Evolutionary conservation across 306 rosid species (phyloP).

Genomic region (Hippophae rhamnoides): DNA sequence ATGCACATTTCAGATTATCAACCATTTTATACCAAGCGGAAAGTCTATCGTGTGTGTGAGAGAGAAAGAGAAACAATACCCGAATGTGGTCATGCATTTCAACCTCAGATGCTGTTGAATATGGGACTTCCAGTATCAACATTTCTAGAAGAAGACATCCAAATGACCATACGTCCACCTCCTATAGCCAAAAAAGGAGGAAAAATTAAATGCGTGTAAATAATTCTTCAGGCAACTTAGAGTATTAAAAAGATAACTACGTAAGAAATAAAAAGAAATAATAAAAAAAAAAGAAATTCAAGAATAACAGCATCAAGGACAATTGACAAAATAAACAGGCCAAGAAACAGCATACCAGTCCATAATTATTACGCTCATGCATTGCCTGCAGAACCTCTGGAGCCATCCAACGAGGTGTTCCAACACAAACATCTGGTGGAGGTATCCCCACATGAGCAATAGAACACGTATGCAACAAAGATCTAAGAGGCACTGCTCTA

Average conservation of each 20-base stretch:
- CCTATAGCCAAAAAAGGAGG: slow-evolving; percentile 42
- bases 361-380: slow-evolving; percentile 50
- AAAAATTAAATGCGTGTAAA: slow-evolving; percentile 5
- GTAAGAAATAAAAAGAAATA: too few species aligned
- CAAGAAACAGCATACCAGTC: slow-evolving; percentile 49
- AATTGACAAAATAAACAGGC: not conserved
- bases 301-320: too few species aligned
- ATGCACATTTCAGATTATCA: too few species aligned
- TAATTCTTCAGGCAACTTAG: not conserved
- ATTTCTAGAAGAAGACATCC: slow-evolving; percentile 87
- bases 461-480: slow-evolving; percentile 70
- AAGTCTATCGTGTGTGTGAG: not conserved
- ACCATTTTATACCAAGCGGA: not conserved
- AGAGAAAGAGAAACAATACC: slow-evolving; percentile 28
- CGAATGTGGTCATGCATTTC: slow-evolving; percentile 50
- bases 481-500: slow-evolving; percentile 83
- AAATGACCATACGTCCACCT: slow-evolving; percentile 94
- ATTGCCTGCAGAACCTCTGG: slow-evolving; percentile 87
- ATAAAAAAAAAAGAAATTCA: too few species aligned
- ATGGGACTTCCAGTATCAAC: slow-evolving; percentile 67
- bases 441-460: slow-evolving; percentile 79
- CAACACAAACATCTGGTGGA: slow-evolving; percentile 72
- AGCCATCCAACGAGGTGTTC: slow-evolving; percentile 99
- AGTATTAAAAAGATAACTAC: not conserved
- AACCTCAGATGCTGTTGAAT: slow-evolving; percentile 47